Evolutionary conservation across 2,329 filamentous ascomycete species (phyloP).

Genomic region (Chrysosporium keratinophilum): DNA sequence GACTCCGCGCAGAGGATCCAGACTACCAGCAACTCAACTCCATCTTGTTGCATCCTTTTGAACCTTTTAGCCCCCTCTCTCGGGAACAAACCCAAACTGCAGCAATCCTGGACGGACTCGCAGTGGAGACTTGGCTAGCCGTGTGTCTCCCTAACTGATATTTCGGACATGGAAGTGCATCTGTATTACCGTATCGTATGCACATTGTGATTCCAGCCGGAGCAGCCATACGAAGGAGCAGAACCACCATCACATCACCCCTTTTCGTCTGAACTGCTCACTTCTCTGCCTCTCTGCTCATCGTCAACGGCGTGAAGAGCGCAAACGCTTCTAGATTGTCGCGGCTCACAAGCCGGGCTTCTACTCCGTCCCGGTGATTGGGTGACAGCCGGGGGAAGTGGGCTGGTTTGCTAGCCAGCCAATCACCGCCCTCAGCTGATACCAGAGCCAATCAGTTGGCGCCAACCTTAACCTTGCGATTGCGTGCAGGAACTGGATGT

Average conservation of each 20-base stretch:
- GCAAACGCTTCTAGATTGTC: too few relatives aligned
- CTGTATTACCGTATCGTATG: too few relatives aligned
- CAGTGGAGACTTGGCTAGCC: constrained; percentile 1
- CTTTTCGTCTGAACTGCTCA: not conserved
- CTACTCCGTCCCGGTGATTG: too few relatives aligned
- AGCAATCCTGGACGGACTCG: constrained; percentile 1
- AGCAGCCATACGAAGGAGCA: too few relatives aligned
- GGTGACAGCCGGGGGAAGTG: too few relatives aligned
- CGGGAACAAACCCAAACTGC: constrained; percentile 1
- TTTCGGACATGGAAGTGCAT: not conserved
- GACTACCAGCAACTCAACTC: not conserved
- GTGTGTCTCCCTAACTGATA: not conserved
- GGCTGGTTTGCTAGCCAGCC: not conserved
- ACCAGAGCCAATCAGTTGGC: not conserved
- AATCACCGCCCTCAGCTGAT: not conserved
- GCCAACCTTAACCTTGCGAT: not conserved
- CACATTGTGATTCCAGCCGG: too few relatives aligned
- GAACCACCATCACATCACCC: not conserved
- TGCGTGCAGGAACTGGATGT: not conserved
- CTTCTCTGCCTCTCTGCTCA: too few relatives aligned
- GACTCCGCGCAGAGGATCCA: constrained; percentile 1
- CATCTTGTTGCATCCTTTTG: not conserved
- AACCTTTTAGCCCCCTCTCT: constrained; percentile 1
- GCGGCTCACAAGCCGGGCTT: too few relatives aligned
- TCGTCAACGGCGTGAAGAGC: too few relatives aligned